phyloP scores from a whole-genome alignment of 768 basidiomycete genomes.

The Suillus americanus region DNA sequence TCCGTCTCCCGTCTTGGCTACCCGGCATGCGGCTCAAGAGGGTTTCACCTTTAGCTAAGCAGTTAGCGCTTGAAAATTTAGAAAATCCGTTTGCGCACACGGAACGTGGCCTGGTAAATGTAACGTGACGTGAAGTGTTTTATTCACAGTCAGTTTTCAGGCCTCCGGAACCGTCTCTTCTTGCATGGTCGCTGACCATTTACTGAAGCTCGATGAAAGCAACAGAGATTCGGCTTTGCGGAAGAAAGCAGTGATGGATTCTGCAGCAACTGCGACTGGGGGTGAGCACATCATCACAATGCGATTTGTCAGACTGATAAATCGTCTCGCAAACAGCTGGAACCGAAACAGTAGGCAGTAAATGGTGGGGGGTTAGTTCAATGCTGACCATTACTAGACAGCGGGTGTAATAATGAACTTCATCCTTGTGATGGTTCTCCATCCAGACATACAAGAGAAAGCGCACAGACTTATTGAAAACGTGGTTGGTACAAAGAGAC shows the following conservation, averaged over 20 bases:
- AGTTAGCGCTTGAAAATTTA: background rate
- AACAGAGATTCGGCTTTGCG: background rate
- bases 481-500: conserved; percentile 7
- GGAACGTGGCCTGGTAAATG: background rate
- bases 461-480: conserved; percentile 8
- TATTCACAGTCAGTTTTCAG: background rate
- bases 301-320: background rate
- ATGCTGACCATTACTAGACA: conserved; percentile 4
- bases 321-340: conserved; percentile 1
- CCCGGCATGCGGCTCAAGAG: conserved; percentile 7
- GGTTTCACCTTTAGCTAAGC: background rate
- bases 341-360: conserved; percentile 8
- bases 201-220: conserved; percentile 3
- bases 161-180: background rate
- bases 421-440: conserved; percentile 11
- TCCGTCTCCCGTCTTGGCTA: conserved; percentile 9
- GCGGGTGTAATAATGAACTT: conserved; percentile 5
- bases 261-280: conserved; percentile 6
- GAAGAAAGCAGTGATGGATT: background rate
- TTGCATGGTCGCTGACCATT: conserved; percentile 12
- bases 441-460: conserved; percentile 9
- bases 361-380: background rate
- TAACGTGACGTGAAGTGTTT: no score
- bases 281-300: conserved; percentile 5
- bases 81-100: conserved; percentile 4